Evolutionary conservation across 176 grass and related monocot species (phyloP), one percentile per base, ranked within the genome.

Genomic region (Bolboschoenus planiculmis): DNA sequence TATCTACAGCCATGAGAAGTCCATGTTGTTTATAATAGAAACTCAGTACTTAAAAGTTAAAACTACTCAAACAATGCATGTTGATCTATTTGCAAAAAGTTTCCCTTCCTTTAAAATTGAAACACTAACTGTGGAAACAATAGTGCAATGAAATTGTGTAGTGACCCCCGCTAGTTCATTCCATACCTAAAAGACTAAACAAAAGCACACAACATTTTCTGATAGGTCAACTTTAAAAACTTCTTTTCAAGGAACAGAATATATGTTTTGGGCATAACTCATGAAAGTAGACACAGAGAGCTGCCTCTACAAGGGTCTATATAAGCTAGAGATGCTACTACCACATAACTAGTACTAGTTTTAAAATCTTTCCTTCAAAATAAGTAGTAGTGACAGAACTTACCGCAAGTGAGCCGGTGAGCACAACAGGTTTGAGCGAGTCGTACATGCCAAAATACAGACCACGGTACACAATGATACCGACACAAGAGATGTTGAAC

Each of bases 401-500:
- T 40, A 91, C 90, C 84, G 82, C 76, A 66, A 91, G 90, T n/a
- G 31, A 1, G 16, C 90, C 90, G 46, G 85, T 79, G 60, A 91
- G 90, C 20, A 91, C 11, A 39, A 91, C 90, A 60, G 90, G 90
- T 84, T 91, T 91, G 34, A 91, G 86, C 10, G 90, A 91, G 35
- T 89, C 90, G 0, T 91, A 91, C 90, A 91, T 91, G 63, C 90
- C 90, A 59, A 91, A 91, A 64, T 91, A 91, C 27, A 91, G 54
- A 29, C 90, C 90, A 23, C 90, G 84, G 84, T 91, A 91, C 18
- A 91, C 90, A 78, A 91, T 91, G 81, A 91, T 91, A 18, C 90
- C 90, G 7, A 88, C 90, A 84, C 90, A 89, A 29, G 90, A 91
- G 46, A 91, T 86, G 59, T 37, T 91, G 54, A 91, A 91, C 77